Evolutionary conservation across 768 basidiomycete species (phyloP).

Genomic region (Lepiota brunneoincarnata): DNA sequence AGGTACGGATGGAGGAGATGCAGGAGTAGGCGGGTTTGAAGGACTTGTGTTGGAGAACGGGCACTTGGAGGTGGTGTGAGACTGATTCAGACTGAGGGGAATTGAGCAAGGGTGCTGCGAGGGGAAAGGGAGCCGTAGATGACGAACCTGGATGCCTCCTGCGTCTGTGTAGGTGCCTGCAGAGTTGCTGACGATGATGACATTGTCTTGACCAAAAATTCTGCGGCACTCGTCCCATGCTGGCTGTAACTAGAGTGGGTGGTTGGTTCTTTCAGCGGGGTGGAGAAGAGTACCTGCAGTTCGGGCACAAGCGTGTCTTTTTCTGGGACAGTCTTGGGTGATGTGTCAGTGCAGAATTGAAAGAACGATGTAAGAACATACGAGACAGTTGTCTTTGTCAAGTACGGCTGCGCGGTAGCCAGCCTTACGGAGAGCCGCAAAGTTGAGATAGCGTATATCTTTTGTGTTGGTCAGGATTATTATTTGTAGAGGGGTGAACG

Average conservation of each 20-base stretch:
- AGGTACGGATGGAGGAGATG: slow-evolving; percentile 62
- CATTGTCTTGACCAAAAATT: slow-evolving; percentile 73
- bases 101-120: neutral
- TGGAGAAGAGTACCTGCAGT: slow-evolving; percentile 49
- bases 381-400: slow-evolving; percentile 98
- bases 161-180: slow-evolving; percentile 80
- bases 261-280: neutral
- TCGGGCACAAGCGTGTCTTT: slow-evolving; percentile 75
- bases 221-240: slow-evolving; percentile 74
- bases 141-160: slow-evolving; percentile 74
- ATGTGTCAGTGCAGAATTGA: neutral
- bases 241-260: slow-evolving; percentile 36
- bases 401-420: slow-evolving; percentile 91
- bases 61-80: slow-evolving; percentile 68
- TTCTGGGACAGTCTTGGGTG: slow-evolving; percentile 72
- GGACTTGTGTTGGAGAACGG: slow-evolving; percentile 74
- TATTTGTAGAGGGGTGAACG: neutral
- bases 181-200: slow-evolving; percentile 93
- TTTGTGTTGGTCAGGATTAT: slow-evolving; percentile 30
- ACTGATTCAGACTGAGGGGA: slow-evolving; percentile 79
- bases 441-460: slow-evolving; percentile 88
- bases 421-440: slow-evolving; percentile 61
- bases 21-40: slow-evolving; percentile 84
- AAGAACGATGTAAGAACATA: slow-evolving; percentile 30
- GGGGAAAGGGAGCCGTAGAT: slow-evolving; percentile 1